phyloP scores from a whole-genome alignment of 345 rosid species.

The Corchorus capsularis region DNA sequence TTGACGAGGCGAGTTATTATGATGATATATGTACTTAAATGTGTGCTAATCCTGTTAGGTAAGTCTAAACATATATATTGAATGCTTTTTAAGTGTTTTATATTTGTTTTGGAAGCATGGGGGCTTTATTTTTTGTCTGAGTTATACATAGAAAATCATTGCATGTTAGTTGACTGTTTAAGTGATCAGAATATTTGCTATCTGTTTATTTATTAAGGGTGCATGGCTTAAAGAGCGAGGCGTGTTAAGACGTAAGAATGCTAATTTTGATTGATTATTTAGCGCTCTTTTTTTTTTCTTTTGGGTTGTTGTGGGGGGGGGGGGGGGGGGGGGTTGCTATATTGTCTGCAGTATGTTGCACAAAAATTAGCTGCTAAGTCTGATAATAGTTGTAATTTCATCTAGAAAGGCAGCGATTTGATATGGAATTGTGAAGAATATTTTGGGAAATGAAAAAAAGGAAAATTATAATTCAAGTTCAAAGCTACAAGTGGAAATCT shows the following conservation, averaged over 20 bases:
- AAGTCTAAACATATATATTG: too few relatives aligned
- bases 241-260: background rate
- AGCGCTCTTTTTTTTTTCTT: background rate
- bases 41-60: background rate
- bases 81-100: constrained; percentile 8
- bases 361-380: background rate
- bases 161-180: background rate
- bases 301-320: too few relatives aligned
- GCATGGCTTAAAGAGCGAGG: background rate
- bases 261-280: background rate
- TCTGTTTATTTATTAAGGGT: background rate
- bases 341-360: background rate
- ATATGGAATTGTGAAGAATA: background rate
- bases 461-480: background rate
- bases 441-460: background rate
- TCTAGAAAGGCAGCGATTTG: background rate
- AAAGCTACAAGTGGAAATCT: background rate
- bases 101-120: background rate
- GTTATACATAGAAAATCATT: background rate
- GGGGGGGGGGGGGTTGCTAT: too few relatives aligned
- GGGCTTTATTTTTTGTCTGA: background rate
- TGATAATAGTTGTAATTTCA: background rate
- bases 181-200: background rate
- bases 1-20: background rate
- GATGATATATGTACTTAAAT: background rate